Evolutionary conservation across 2,329 filamentous ascomycete species (phyloP).

Genomic region (Endoconidiophora polonica): DNA sequence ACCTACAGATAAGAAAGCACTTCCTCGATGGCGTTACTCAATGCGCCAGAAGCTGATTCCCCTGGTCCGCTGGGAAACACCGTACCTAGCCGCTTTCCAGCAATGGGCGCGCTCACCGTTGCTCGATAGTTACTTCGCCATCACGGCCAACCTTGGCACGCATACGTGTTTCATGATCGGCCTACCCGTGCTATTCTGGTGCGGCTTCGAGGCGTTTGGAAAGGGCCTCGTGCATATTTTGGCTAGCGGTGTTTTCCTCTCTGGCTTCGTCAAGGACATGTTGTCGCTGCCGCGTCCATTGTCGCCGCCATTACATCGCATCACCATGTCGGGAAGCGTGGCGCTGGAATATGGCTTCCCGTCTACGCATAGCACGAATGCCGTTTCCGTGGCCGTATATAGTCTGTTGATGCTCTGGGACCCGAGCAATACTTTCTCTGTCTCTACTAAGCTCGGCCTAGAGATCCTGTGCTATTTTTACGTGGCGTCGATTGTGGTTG

Average conservation of each 20-base stretch:
- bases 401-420: constrained; percentile 53
- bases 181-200: constrained; percentile 92
- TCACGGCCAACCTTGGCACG: constrained; percentile 88
- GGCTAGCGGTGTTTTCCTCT: constrained; percentile 67
- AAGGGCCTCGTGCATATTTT: constrained; percentile 67
- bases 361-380: constrained; percentile 92
- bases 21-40: constrained; percentile 78
- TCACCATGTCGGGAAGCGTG: constrained; percentile 93
- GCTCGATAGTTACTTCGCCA: constrained; percentile 91
- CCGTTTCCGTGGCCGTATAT: constrained; percentile 84
- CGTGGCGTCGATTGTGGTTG: constrained; percentile 73
- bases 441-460: constrained; percentile 42
- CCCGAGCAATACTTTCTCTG: constrained; percentile 43
- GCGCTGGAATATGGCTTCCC: constrained; percentile 95
- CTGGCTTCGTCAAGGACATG: constrained; percentile 87
- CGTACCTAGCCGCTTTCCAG: constrained; percentile 79
- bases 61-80: constrained; percentile 85
- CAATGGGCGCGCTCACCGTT: constrained; percentile 61
- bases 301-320: constrained; percentile 79
- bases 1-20: constrained; percentile 54
- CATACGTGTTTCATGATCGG: constrained; percentile 99
- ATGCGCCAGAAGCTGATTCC: constrained; percentile 71
- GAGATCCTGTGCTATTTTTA: constrained; percentile 67
- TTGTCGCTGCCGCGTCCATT: constrained; percentile 81
- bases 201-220: constrained; percentile 67